Conservation (phyloP, 805 yeast species). For the Candida rishiriensis region DNA sequence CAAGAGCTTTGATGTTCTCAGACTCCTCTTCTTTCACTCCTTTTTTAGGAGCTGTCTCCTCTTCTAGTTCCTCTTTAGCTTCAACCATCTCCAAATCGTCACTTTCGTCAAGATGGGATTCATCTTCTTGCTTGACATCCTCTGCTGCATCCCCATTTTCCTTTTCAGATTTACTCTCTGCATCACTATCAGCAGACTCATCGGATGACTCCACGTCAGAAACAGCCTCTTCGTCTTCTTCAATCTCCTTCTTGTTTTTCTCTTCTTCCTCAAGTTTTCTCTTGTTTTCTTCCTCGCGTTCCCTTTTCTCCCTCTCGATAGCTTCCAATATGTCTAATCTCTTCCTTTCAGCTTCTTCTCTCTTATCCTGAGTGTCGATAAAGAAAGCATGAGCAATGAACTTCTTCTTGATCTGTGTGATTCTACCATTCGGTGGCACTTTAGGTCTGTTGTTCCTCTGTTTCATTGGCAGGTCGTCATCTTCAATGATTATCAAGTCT, state of each 20-base stretch:
- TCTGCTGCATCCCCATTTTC: too few species aligned
- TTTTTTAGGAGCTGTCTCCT: too few species aligned
- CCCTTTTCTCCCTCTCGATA: neutral
- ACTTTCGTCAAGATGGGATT: neutral
- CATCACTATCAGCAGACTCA: neutral
- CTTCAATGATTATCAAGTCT: conserved; percentile 64
- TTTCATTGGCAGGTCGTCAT: conserved; percentile 79
- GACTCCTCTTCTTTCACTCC: too few species aligned
- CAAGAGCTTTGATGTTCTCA: too few species aligned
- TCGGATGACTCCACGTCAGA: neutral
- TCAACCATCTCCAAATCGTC: neutral
- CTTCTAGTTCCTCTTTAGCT: neutral
- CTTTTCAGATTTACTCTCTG: neutral
- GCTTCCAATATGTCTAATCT: neutral
- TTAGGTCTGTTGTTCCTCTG: conserved; percentile 71
- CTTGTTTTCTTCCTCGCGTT: neutral
- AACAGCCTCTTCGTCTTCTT: neutral
- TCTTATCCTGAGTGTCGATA: conserved; percentile 35
- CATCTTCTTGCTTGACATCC: neutral
- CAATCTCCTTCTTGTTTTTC: neutral
- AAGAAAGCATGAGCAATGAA: conserved; percentile 50
- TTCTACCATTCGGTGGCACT: conserved; percentile 88
- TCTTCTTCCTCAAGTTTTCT: neutral
- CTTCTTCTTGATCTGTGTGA: conserved; percentile 64
- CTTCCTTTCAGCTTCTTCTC: conserved; percentile 3